Percentiles rank a stretch among this genome's conserved stretches.
Conservation (phyloP, 768 basidiomycete species). For the Kwoniella dejecticola region DNA sequence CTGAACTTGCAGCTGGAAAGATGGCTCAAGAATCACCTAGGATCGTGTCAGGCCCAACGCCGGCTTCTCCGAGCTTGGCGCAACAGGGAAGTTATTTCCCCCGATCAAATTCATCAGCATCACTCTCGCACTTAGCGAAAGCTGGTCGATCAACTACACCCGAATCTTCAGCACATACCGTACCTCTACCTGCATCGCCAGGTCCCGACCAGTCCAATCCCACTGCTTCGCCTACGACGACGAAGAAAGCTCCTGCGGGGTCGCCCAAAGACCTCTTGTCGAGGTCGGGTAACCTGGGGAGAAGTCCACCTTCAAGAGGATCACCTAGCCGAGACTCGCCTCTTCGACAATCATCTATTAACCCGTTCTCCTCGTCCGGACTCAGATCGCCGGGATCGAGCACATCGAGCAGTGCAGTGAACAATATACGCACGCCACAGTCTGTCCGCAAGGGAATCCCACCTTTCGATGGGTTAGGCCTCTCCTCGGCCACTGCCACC, state of each 20-base stretch:
- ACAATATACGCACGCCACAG: not conserved
- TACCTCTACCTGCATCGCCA: slow-evolving; percentile 46
- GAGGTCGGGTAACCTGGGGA: slow-evolving; percentile 18
- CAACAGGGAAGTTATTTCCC: slow-evolving; percentile 18
- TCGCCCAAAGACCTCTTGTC: slow-evolving; percentile 25
- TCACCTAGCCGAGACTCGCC: slow-evolving; percentile 32
- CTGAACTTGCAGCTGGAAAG: slow-evolving; percentile 60
- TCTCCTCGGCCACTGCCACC: too few relatives aligned
- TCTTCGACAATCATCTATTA: slow-evolving; percentile 22
- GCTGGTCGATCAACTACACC: slow-evolving; percentile 14
- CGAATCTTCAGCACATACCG: slow-evolving; percentile 44
- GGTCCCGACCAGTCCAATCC: not conserved
- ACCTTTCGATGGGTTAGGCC: not conserved
- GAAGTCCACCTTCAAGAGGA: slow-evolving; percentile 30
- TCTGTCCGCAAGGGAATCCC: too few relatives aligned
- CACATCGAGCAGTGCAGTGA: not conserved
- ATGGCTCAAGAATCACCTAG: slow-evolving; percentile 56
- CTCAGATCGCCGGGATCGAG: slow-evolving; percentile 19
- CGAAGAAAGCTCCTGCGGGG: slow-evolving; percentile 10
- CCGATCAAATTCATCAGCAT: slow-evolving; percentile 23
- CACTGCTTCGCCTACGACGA: not conserved
- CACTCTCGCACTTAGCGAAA: not conserved
- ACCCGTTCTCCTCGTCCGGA: slow-evolving; percentile 15
- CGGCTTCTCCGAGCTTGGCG: slow-evolving; percentile 54
- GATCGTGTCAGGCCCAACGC: slow-evolving; percentile 48